phyloP scores from a whole-genome alignment of 2,329 filamentous ascomycete species.

The Botrytis tulipae region DNA sequence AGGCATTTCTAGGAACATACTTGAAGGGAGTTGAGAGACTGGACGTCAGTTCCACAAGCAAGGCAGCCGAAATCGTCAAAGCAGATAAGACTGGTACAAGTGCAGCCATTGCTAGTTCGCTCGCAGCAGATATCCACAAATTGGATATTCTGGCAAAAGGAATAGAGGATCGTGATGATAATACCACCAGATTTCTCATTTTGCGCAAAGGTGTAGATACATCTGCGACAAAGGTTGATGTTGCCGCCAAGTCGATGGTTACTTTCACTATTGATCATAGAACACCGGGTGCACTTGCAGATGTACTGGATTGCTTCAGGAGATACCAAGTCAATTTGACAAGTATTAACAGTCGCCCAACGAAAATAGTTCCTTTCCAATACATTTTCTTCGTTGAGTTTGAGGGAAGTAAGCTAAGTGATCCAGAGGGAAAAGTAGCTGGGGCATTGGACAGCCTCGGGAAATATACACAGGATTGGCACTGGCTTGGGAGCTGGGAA shows the following conservation, averaged over 20 bases:
- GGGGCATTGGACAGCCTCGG: constrained; percentile 58
- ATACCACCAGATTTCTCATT: constrained; percentile 77
- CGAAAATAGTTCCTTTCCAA: constrained; percentile 72
- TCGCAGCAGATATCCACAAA: constrained; percentile 67
- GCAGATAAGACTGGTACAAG: constrained; percentile 57
- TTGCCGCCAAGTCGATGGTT: constrained; percentile 66
- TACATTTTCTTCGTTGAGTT: constrained; percentile 97
- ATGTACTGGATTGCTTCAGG: constrained; percentile 77
- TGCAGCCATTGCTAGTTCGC: constrained; percentile 75
- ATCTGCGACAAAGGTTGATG: constrained; percentile 22
- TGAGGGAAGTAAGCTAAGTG: constrained; percentile 57
- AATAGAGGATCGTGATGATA: constrained; percentile 73
- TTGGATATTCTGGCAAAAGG: constrained; percentile 66
- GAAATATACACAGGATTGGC: constrained; percentile 57
- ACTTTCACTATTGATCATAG: constrained; percentile 80
- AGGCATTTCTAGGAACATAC: constrained; percentile 65
- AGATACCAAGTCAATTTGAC: constrained; percentile 75
- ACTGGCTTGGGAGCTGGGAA: constrained; percentile 69
- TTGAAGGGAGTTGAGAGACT: constrained; percentile 75
- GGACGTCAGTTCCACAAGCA: constrained; percentile 82
- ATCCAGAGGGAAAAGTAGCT: constrained; percentile 57
- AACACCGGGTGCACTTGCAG: constrained; percentile 76
- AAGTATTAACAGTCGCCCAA: constrained; percentile 84
- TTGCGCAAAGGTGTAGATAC: constrained; percentile 43
- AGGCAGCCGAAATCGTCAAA: constrained; percentile 74